Base-by-base conservation (phyloP, 208 protist genomes). In the Trypanosoma melophagium region DNA sequence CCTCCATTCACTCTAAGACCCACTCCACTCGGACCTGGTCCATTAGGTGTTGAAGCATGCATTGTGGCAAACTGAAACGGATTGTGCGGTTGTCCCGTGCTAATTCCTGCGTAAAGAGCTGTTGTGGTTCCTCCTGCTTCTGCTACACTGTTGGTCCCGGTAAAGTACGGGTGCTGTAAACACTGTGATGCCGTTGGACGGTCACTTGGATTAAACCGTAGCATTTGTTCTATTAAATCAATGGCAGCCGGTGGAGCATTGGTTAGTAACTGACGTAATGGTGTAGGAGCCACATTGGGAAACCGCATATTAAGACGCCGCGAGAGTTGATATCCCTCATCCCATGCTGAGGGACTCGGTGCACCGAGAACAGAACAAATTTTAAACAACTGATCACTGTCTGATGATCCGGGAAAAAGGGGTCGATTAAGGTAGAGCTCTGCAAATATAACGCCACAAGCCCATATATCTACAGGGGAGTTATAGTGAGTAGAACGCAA, bases 381-480 rank as follows among this genome's bases (percentile, higher is more conserved):
- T 81, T 98, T 98, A 79, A 97, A 99, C 19, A 99, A 73, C 77
- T 98, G 86, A 77, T 99, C 98, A 49, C 81, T 87, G 71, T 98
- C 97, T 10, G 83, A 94, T 7, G 82, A 88, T 28, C 97, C 97
- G n/a, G 97, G 97, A 74, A 99, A 99, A 16, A 99, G 83, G 0
- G 98, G 96, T 3, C 93, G 79, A 60, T 96, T 84, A 13, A 94
- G 76, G 69, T 91, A 93, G 8, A 99, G 83, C 81, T 99, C 97
- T 14, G 94, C 98, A 53, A 98, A 96, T 45, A 98, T 96, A 54
- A 97, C 96, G 13, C 95, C 97, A 57, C 95, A 92, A 17, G 94
- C 93, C 97, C 98, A 99, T 50, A 99, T 93, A 71, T 99, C 98
- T 75, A 99, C 98, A 40, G 98, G 97, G 47, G 93, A 96, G 60